Conservation (phyloP, 139 green algal genomes). For the Coelastrella sp. region DNA sequence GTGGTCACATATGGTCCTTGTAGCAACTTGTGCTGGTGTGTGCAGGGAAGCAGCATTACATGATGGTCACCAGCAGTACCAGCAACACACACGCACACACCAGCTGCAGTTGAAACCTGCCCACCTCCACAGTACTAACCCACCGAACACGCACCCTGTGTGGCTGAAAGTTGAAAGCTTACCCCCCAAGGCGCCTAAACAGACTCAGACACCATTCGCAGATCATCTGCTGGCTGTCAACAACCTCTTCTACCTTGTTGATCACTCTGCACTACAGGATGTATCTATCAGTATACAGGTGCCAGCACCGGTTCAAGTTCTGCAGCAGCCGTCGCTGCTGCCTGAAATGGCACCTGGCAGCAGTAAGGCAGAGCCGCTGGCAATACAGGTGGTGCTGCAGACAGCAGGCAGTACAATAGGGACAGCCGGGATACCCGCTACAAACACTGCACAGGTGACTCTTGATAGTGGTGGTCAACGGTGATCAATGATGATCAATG, state of each 20-base stretch:
- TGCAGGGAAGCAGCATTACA: too few species aligned
- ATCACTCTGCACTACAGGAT: conserved; percentile 36
- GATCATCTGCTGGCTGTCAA: too few species aligned
- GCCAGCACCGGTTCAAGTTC: background rate
- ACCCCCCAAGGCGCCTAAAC: too few species aligned
- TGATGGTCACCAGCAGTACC: too few species aligned
- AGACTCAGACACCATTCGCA: too few species aligned
- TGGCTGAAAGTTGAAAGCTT: too few species aligned
- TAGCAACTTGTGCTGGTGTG: too few species aligned
- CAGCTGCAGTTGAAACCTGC: too few species aligned
- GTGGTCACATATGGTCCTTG: too few species aligned
- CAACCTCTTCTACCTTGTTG: background rate
- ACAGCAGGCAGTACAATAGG: background rate
- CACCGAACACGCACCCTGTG: too few species aligned
- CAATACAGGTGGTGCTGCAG: conserved; percentile 9
- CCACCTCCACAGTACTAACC: too few species aligned
- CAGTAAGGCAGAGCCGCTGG: conserved; percentile 16
- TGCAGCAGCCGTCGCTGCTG: conserved; percentile 32
- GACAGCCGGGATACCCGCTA: conserved; percentile 5
- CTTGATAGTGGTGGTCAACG: background rate
- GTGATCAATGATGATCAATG: background rate
- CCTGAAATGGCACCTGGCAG: conserved; percentile 18
- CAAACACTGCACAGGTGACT: conserved; percentile 15
- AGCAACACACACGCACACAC: too few species aligned
- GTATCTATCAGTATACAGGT: background rate